Evolutionary conservation across 139 green algal species (phyloP), one percentile per base, ranked within the genome.

Genomic region (Zygnema circumcarinatum): DNA sequence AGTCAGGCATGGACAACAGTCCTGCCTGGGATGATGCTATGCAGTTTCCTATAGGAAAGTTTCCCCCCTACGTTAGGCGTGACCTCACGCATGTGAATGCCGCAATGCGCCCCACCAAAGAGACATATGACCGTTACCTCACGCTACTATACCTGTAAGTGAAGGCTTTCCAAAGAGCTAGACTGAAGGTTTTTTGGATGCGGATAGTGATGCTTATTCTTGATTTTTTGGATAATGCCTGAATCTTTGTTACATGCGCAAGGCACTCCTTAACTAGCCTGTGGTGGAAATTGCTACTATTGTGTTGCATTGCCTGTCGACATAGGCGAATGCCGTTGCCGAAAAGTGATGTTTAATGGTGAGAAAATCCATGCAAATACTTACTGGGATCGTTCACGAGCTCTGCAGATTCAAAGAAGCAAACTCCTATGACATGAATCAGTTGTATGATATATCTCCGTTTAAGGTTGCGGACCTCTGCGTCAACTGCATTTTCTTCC

Each of bases 1-100:
- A 89, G 74, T 67, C 31, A 0, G 84, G 84, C 52, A 84, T 89
- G 74, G 84, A 89, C 52, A 89, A 89, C 74, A 85, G 84, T 40
- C 84, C 84, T 2, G 74, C 74, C 39, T 89, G 84, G 84, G 84
- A 89, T 67, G 52, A 76, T 31, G 31, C 84, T 2, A 88, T 88
- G 83, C 38, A 83, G 29, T 88, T 88, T 62, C 72, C 83, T 39
- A 56, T 88, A 25, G 74, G 42, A 0, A 41, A 73, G 36, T 35
- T 88, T 29, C 83, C 69, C 0, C 69, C 83, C 0, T 88, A 88
- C 40, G 20, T 74, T 74, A 36, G 83, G 29, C 31, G 72, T 22
- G 83, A 88, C 69, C 83, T 88, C 40, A 88, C 40, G 3, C 83
- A 88, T 76, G 83, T 88, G 33, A 40, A 88, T 38, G 36, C 83